Base-by-base conservation (phyloP, 129 eudicot species). In the Saussurea involucrata region DNA sequence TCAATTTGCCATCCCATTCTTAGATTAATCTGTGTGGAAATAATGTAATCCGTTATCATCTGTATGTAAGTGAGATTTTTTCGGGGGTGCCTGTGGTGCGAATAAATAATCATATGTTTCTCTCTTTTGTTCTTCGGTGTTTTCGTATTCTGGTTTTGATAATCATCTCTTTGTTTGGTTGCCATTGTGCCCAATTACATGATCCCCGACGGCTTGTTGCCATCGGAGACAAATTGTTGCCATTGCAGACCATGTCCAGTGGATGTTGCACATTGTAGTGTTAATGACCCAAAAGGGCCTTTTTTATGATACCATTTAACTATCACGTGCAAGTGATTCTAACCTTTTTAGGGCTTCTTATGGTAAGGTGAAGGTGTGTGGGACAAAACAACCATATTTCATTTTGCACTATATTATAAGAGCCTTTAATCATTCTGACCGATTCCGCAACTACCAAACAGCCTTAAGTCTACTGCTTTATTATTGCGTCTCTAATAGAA, bases 1-100 rank as follows among this genome's bases (percentile, higher is more conserved):
- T 66, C 22, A 77, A 68, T 66, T 76, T 66, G 76, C 70, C 31
- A 69, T 24, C 69, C 68, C 70, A 78, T 78, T 78, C 72, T 79
- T 79, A 79, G 72, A 79, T 71, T 79, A 71, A 71, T 79, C 58
- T 79, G 78, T 79, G 78, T 72, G 78, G 40, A 79, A 46, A 79
- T 79, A 79, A 79, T 79, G 83, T 79, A 72, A 63, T 63, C 78
- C 42, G 27, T 79, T n/a, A 53, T 53, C 78, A 73, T 79, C 72
- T 78, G 77, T 79, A 72, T 79, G 72, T 72, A 79, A 28, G 78
- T 72, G 83, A 79, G 40, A 79, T 72, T 79, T 78, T 71, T 79
- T 79, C 24, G 49, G 64, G 72, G 78, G 49, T 71, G 77, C 76
- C 78, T 60, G 78, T 74, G 57, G 78, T 75, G 71, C 63, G 40